phyloP scores from a whole-genome alignment of 1,139 yeast genomes.

The Geotrichum phurueaensis region DNA sequence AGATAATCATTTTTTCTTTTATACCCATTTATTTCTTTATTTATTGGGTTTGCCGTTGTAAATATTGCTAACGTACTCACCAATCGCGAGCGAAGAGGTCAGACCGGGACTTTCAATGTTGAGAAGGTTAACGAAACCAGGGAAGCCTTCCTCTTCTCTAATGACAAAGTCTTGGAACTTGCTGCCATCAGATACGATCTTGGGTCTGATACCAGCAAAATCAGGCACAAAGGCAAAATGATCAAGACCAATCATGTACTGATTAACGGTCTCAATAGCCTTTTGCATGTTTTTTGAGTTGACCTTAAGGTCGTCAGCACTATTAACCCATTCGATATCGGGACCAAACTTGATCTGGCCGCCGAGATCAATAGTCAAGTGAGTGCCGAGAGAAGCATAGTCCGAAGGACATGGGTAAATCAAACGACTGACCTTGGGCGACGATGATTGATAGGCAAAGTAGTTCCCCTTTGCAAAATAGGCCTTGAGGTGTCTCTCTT shows the following conservation, averaged over 20 bases:
- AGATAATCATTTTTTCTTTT: constrained; percentile 4
- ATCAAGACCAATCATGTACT: constrained; percentile 58
- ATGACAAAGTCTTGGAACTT: constrained; percentile 69
- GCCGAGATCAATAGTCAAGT: constrained; percentile 74
- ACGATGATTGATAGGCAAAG: constrained; percentile 48
- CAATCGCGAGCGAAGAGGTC: constrained; percentile 77
- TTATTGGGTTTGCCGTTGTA: constrained; percentile 15
- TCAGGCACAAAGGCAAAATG: constrained; percentile 52
- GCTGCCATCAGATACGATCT: constrained; percentile 45
- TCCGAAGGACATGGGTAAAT: constrained; percentile 80
- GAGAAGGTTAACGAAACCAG: constrained; percentile 72
- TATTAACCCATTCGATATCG: constrained; percentile 73
- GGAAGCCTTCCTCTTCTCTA: constrained; percentile 56
- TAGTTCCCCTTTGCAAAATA: constrained; percentile 83
- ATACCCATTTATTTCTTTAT: not conserved
- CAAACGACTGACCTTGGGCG: constrained; percentile 40
- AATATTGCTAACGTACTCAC: constrained; percentile 50
- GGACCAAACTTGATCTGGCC: constrained; percentile 85
- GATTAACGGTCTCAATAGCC: constrained; percentile 54
- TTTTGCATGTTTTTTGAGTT: constrained; percentile 43
- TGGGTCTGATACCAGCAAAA: constrained; percentile 82
- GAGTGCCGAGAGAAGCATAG: constrained; percentile 77
- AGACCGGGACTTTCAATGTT: constrained; percentile 91
- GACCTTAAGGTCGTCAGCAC: constrained; percentile 35
- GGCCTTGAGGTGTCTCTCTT: constrained; percentile 50